Evolutionary conservation across 23 red algal genomes (phyloP).

Genomic region (Agarophyton chilense): DNA sequence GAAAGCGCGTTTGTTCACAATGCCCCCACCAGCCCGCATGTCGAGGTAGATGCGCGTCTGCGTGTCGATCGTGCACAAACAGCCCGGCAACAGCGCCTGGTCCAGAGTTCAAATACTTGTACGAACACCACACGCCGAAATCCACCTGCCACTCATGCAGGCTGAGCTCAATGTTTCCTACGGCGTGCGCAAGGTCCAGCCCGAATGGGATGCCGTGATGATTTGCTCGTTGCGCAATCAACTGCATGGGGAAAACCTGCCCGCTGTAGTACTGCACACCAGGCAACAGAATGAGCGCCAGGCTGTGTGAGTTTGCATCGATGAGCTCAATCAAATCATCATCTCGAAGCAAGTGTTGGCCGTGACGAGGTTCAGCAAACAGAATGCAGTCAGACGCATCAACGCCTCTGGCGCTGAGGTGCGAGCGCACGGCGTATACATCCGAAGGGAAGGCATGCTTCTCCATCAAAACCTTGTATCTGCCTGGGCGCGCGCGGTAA

Average conservation of each 20-base stretch:
- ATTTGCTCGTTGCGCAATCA: constrained; percentile 9
- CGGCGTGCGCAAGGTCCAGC: constrained; percentile 97
- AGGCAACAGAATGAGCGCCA: constrained; percentile 90
- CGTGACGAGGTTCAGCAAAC: constrained; percentile 5
- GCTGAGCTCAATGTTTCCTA: constrained; percentile 84
- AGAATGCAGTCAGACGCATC: constrained; percentile 36
- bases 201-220: constrained; percentile 65
- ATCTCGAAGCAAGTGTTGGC: constrained; percentile 42
- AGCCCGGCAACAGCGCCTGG: constrained; percentile 79
- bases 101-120: constrained; percentile 97
- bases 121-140: constrained; percentile 95
- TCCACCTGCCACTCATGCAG: constrained; percentile 94
- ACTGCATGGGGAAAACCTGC: constrained; percentile 90
- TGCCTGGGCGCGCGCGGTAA: constrained; percentile 56
- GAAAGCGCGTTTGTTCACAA: constrained; percentile 69
- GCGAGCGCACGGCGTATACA: constrained; percentile 80
- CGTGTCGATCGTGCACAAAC: constrained; percentile 87
- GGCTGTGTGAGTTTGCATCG: not conserved
- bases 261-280: constrained; percentile 96
- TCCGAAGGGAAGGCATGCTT: constrained; percentile 88
- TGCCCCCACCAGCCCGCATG: constrained; percentile 96
- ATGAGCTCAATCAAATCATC: constrained; percentile 59
- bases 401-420: constrained; percentile 62
- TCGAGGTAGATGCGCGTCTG: constrained; percentile 32
- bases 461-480: constrained; percentile 83